Evolutionary conservation across 768 basidiomycete genomes (phyloP), one percentile per base, ranked within the genome.

Genomic region (Suillus cothurnatus): DNA sequence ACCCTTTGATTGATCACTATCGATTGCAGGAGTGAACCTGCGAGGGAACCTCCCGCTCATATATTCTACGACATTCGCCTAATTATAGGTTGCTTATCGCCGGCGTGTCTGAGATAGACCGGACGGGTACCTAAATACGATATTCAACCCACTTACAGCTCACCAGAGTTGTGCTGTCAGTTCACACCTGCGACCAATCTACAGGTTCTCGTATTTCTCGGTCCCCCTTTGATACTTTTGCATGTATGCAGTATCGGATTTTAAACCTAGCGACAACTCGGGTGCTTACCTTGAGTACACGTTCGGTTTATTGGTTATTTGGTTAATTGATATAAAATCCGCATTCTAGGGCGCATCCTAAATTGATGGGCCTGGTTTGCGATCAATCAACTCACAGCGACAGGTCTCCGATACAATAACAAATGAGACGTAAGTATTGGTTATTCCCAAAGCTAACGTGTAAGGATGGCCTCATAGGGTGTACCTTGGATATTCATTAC

Each of bases 51-150:
- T 36, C n/a, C 55, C 34, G 14, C 7, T 56, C 11, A 34, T 8
- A n/a, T 9, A 19, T 21, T 59, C 9, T 59, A 59, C 6, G 38
- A 12, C 26, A 28, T 59, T 59, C 26, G 6, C 11, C 32, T 34
- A 55, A 34, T 55, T 32, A 55, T 55, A 55, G 32, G 53, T 34
- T 28, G 38, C 57, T 58, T 58, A 58, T 58, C 57, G 38, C 57
- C 36, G 57, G 38, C n/a, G n/a, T 39, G 38, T 39, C 26, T 38
- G 26, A 15, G 26, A 26, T 38, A 58, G 15, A 38, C 23, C 23
- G 11, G 57, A 12, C 26, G 36, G 38, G 38, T 26, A 39, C 23
- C 36, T 55, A 34, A 34, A 21, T 58, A 26, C 28, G 4, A 58
- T 58, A 17, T 39, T 28, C 17, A 6, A 19, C 21, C 32, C 53